Conservation (phyloP, 1,139 yeast species). For the Scheffersomyces titani region DNA sequence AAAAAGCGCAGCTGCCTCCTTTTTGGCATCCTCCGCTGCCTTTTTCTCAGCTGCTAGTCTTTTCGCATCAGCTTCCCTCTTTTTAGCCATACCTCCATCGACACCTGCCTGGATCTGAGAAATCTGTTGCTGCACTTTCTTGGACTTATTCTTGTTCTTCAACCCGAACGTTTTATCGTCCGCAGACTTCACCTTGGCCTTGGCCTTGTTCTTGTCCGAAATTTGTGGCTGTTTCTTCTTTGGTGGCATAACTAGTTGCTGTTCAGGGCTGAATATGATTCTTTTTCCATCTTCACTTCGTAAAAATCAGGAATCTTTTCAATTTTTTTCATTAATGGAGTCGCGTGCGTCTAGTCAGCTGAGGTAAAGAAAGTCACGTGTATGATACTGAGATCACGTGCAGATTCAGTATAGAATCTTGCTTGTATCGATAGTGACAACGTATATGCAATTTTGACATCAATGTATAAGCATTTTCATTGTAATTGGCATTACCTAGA, state of each 20-base stretch:
- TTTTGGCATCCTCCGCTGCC: slow-evolving; percentile 86
- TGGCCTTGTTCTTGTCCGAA: slow-evolving; percentile 62
- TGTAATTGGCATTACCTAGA: no score
- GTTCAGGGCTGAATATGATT: not conserved
- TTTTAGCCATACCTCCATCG: slow-evolving; percentile 63
- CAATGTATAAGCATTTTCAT: not conserved
- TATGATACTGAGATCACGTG: not conserved
- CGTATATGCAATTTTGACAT: no score
- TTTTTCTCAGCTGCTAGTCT: slow-evolving; percentile 82
- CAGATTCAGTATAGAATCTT: no score
- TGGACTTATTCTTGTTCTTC: slow-evolving; percentile 90
- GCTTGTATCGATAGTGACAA: not conserved
- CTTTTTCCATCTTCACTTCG: not conserved
- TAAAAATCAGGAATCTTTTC: not conserved
- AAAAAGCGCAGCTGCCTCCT: slow-evolving; percentile 79
- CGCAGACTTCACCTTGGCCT: slow-evolving; percentile 66
- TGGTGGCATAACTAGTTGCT: slow-evolving; percentile 45
- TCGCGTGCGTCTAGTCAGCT: not conserved
- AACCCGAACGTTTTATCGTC: slow-evolving; percentile 94
- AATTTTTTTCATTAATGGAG: not conserved
- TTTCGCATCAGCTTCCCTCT: slow-evolving; percentile 76
- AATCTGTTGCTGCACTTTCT: slow-evolving; percentile 86
- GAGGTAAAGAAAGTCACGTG: not conserved
- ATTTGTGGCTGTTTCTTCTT: slow-evolving; percentile 65
- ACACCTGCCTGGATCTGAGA: slow-evolving; percentile 71